These are phyloP conservation scores for Patellifolia procumbens DNA, from an alignment of 179 eudicot species.

Conservation along the genomic window DNA sequence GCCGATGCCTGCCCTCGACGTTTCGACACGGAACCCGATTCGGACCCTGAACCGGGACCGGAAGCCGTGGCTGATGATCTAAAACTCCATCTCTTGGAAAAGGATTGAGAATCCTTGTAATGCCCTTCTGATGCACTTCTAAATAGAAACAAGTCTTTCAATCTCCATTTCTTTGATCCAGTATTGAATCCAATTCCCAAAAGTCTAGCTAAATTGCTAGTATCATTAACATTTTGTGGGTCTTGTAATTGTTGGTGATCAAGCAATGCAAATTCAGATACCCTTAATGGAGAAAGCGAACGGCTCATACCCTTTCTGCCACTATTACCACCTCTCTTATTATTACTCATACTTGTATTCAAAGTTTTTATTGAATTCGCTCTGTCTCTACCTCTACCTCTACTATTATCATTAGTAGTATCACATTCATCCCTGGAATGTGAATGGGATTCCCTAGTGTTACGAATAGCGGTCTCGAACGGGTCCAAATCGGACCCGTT, in stretches of 20 bases:
- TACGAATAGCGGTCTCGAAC: conserved; percentile 45
- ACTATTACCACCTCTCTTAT: not conserved
- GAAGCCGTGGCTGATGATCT: conserved; percentile 34
- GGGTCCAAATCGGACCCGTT: conserved; percentile 38
- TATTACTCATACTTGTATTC: not conserved
- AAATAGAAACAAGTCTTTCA: conserved; percentile 63
- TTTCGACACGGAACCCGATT: conserved; percentile 39
- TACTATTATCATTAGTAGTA: not conserved
- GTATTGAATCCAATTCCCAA: conserved; percentile 21
- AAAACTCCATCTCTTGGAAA: conserved; percentile 44
- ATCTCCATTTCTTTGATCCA: conserved; percentile 46
- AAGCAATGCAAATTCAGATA: conserved; percentile 49
- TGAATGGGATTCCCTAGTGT: not conserved
- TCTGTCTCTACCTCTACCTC: conserved; percentile 29
- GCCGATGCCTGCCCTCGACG: conserved; percentile 27
- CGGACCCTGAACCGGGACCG: not conserved
- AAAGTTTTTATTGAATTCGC: not conserved
- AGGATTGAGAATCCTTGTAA: conserved; percentile 14
- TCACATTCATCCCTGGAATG: not conserved
- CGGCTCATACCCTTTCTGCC: conserved; percentile 44
- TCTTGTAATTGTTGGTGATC: conserved; percentile 19
- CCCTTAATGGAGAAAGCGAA: conserved; percentile 66
- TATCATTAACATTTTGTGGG: not conserved
- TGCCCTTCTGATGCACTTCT: conserved; percentile 70
- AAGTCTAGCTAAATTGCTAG: not conserved